phyloP scores from a whole-genome alignment of 305 asterid species.

The Rubia occidens region DNA sequence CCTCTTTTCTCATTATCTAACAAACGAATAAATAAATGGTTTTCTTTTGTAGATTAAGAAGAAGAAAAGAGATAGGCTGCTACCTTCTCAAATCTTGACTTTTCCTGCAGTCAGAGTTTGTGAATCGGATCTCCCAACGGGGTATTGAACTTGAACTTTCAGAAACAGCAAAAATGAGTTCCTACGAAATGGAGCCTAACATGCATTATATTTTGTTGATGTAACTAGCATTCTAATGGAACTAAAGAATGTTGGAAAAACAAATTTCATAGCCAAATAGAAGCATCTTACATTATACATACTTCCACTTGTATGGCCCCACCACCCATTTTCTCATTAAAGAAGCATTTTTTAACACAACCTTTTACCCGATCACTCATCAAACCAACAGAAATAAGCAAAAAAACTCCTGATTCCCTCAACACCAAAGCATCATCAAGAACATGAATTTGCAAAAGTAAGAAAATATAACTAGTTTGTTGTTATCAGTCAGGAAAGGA shows the following conservation, averaged over 20 bases:
- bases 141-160: slow-evolving; percentile 30
- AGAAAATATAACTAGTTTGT: slow-evolving; percentile 20
- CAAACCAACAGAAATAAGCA: slow-evolving; percentile 16
- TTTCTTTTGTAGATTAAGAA: no score
- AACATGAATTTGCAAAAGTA: background rate
- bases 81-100: slow-evolving; percentile 64
- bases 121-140: slow-evolving; percentile 34
- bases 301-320: background rate
- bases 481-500: slow-evolving; percentile 10
- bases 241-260: no score
- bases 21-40: no score
- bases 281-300: no score
- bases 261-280: no score
- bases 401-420: slow-evolving; percentile 7
- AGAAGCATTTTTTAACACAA: slow-evolving; percentile 22
- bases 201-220: no score
- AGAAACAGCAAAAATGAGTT: slow-evolving; percentile 41
- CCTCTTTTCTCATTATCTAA: no score
- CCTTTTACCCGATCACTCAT: slow-evolving; percentile 18
- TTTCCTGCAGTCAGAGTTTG: slow-evolving; percentile 33
- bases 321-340: slow-evolving; percentile 37
- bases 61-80: no score
- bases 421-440: background rate
- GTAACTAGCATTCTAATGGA: no score
- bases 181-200: slow-evolving; percentile 9